Conservation (phyloP, 225 moss, liverwort and hornwort genomes). For the Pleurozium schreberi region DNA sequence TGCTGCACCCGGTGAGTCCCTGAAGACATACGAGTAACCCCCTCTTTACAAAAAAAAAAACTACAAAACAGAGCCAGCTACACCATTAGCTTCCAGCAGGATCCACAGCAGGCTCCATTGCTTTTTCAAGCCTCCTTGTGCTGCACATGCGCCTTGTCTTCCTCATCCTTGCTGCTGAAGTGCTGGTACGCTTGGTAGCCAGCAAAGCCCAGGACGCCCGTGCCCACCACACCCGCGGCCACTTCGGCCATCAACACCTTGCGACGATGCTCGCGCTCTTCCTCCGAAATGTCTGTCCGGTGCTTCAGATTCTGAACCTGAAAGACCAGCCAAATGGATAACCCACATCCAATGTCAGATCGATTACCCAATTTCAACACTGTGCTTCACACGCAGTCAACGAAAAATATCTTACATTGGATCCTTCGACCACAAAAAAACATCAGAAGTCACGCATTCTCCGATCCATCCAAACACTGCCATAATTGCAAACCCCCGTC, state of each 20-base stretch:
- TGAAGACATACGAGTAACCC: neutral
- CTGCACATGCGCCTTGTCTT: neutral
- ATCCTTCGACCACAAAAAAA: no score
- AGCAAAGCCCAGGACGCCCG: conserved; percentile 21
- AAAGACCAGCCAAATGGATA: neutral
- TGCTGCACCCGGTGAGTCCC: neutral
- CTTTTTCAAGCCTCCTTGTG: neutral
- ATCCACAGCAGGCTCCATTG: neutral
- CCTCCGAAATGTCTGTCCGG: conserved; percentile 24
- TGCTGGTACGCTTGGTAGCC: conserved; percentile 32
- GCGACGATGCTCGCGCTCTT: conserved; percentile 27
- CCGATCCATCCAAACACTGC: no score
- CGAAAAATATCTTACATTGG: neutral
- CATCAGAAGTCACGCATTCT: neutral
- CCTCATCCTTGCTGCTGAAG: neutral
- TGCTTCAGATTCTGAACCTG: conserved; percentile 27
- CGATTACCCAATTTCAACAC: neutral
- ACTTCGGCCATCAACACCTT: conserved; percentile 26
- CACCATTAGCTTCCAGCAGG: neutral
- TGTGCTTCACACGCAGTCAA: no score
- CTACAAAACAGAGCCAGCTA: neutral
- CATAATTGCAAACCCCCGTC: no score
- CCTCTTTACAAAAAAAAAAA: neutral
- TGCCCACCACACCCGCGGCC: conserved; percentile 26
- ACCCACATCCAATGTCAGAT: neutral